phyloP scores from a whole-genome alignment of 176 grass and related monocot genomes.

The Aegilops longissima region DNA sequence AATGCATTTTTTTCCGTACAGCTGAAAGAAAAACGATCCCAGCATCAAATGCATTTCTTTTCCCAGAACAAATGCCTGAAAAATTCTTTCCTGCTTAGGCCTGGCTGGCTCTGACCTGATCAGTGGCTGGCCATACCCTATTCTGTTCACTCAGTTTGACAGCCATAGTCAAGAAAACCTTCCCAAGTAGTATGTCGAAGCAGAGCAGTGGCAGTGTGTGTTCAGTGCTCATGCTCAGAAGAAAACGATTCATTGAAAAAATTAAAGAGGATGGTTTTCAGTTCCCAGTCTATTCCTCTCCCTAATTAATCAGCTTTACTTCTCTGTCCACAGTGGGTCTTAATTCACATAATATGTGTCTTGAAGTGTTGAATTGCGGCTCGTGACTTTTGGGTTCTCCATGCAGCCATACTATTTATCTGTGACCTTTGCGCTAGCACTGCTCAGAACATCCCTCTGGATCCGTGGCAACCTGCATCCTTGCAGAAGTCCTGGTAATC shows the following conservation, averaged over 20 bases:
- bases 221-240: not conserved
- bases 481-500: not conserved
- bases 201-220: not conserved
- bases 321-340: constrained; percentile 13
- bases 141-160: constrained; percentile 13
- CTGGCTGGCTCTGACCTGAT: not conserved
- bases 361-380: not conserved
- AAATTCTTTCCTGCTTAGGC: not conserved
- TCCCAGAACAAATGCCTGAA: not conserved
- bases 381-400: not conserved
- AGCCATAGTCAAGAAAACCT: not conserved
- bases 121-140: constrained; percentile 14
- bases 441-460: constrained; percentile 1
- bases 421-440: not conserved
- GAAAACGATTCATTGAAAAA: not conserved
- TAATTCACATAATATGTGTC: not conserved
- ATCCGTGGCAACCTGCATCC: not conserved
- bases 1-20: not conserved
- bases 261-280: not conserved
- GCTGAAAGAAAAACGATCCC: too few relatives aligned
- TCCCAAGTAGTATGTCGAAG: not conserved
- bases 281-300: constrained; percentile 11
- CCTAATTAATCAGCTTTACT: constrained; percentile 10
- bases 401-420: not conserved
- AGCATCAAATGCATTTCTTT: not conserved